These are phyloP conservation scores for Boletus huronensis DNA, from an alignment of 768 basidiomycete genomes.

Conservation along the genomic window DNA sequence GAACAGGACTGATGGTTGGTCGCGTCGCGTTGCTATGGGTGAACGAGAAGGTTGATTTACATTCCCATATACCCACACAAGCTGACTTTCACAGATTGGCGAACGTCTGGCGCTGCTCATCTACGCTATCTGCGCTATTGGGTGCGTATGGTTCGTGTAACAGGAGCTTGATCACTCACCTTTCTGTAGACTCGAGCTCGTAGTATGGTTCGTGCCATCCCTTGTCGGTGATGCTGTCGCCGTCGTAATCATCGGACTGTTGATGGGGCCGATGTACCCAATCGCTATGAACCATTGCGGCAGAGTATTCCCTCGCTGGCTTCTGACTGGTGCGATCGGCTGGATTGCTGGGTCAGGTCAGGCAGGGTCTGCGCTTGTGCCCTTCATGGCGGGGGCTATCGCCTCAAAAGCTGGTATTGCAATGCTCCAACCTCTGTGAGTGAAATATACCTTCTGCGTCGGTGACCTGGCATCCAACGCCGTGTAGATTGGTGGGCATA, in stretches of 20 bases:
- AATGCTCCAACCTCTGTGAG: slow-evolving; percentile 49
- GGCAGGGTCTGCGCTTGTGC: slow-evolving; percentile 48
- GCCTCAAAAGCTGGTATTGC: slow-evolving; percentile 40
- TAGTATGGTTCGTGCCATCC: slow-evolving; percentile 68
- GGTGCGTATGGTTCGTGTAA: slow-evolving; percentile 1
- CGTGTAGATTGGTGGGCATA: slow-evolving; percentile 31
- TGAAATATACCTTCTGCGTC: not conserved
- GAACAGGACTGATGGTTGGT: slow-evolving; percentile 28
- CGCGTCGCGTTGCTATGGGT: slow-evolving; percentile 29
- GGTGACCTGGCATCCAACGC: not conserved
- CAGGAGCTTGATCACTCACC: not conserved
- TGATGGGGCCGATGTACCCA: slow-evolving; percentile 77
- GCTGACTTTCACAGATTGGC: slow-evolving; percentile 25
- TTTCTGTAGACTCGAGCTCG: slow-evolving; percentile 49
- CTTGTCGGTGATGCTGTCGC: slow-evolving; percentile 63
- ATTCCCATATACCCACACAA: not conserved
- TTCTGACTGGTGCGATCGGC: slow-evolving; percentile 39
- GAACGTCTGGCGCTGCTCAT: slow-evolving; percentile 28
- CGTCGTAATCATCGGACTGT: slow-evolving; percentile 58
- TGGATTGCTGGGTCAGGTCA: slow-evolving; percentile 54
- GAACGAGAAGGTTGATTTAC: slow-evolving; percentile 22
- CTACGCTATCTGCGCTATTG: slow-evolving; percentile 33
- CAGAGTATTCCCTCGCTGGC: slow-evolving; percentile 34
- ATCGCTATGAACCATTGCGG: slow-evolving; percentile 40
- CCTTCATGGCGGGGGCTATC: slow-evolving; percentile 49